These are phyloP conservation scores for Azolla pinnata DNA, from an alignment of 75 land plant genomes.

Conservation along the genomic window DNA sequence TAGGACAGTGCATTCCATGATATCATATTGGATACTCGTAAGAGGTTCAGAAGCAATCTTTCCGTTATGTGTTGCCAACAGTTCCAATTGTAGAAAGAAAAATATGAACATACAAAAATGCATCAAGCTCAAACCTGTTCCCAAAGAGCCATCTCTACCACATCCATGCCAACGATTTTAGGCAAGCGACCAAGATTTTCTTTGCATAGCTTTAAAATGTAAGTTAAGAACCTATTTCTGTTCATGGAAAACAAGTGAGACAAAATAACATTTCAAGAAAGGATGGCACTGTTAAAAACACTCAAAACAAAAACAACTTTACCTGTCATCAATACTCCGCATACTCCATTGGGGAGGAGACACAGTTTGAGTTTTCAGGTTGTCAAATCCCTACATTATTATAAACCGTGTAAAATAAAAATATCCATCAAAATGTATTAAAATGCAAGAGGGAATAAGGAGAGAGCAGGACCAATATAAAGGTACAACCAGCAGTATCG, in stretches of 20 bases:
- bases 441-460: conserved; percentile 1
- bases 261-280: too few species aligned
- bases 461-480: conserved; percentile 12
- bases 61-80: too few species aligned
- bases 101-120: too few species aligned
- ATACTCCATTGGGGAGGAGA: conserved; percentile 98
- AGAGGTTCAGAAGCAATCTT: too few species aligned
- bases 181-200: conserved; percentile 82
- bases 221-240: conserved; percentile 80
- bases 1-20: too few species aligned
- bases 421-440: neutral
- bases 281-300: too few species aligned
- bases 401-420: conserved; percentile 2
- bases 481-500: conserved; percentile 24
- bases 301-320: neutral
- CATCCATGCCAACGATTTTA: conserved; percentile 96
- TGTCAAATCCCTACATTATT: conserved; percentile 80
- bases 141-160: conserved; percentile 99
- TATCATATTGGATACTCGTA: too few species aligned
- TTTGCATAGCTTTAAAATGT: conserved; percentile 75
- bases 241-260: too few species aligned
- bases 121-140: conserved; percentile 94
- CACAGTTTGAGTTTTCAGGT: conserved; percentile 84
- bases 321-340: conserved; percentile 97
- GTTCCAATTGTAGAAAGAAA: too few species aligned